Evolutionary conservation across 129 eudicot genomes (phyloP).

Genomic region (Flaveria trinervia): DNA sequence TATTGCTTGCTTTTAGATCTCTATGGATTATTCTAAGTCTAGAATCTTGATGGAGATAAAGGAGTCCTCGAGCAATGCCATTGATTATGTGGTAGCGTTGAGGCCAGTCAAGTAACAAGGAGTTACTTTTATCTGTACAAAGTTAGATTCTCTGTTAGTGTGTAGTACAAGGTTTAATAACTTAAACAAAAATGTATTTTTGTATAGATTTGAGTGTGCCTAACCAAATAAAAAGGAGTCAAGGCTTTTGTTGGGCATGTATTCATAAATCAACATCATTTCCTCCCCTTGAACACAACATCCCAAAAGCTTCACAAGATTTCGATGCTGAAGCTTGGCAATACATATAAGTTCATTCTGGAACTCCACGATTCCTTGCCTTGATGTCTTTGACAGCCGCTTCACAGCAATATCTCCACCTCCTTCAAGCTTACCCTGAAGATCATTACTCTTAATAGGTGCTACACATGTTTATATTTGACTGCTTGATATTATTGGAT

Average conservation of each 20-base stretch:
- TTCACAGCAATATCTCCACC: slow-evolving; percentile 36
- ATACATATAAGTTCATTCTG: slow-evolving; percentile 35
- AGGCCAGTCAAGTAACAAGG: slow-evolving; percentile 15
- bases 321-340: slow-evolving; percentile 32
- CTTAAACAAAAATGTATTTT: not conserved
- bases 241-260: slow-evolving; percentile 10
- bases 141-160: slow-evolving; percentile 10
- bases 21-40: slow-evolving; percentile 15
- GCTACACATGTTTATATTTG: not conserved
- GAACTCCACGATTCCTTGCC: slow-evolving; percentile 34
- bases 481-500: not conserved
- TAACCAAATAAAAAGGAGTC: slow-evolving; percentile 14
- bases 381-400: slow-evolving; percentile 36
- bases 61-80: slow-evolving; percentile 30
- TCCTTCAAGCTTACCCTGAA: slow-evolving; percentile 18
- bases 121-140: not conserved
- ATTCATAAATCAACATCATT: slow-evolving; percentile 20
- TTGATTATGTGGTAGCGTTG: slow-evolving; percentile 14
- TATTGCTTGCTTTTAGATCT: slow-evolving; percentile 23
- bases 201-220: not conserved
- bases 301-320: slow-evolving; percentile 20
- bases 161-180: not conserved
- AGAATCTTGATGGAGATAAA: slow-evolving; percentile 29
- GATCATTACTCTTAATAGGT: slow-evolving; percentile 19
- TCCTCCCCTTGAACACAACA: slow-evolving; percentile 11